Conservation (phyloP, 2,329 filamentous ascomycete genomes). For the Epichloe uncinata region DNA sequence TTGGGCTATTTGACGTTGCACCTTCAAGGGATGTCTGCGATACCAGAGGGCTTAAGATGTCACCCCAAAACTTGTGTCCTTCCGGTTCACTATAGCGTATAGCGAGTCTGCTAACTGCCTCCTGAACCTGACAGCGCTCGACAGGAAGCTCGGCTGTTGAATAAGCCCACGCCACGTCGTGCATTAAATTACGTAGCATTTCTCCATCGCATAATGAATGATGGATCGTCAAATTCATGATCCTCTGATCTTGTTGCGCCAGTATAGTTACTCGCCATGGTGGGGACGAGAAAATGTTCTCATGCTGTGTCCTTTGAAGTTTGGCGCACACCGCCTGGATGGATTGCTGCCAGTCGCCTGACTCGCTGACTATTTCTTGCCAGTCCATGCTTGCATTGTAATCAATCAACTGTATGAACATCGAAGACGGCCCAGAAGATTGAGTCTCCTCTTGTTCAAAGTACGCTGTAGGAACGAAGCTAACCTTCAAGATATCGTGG, state of each 20-base stretch:
- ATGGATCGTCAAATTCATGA: conserved; percentile 31
- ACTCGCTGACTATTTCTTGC: background rate
- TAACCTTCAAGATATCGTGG: background rate
- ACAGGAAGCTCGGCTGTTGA: background rate
- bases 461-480: background rate
- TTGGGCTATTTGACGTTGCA: background rate
- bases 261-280: conserved; percentile 24
- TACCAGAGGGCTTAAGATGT: background rate
- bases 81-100: background rate
- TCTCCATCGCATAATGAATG: conserved; percentile 53
- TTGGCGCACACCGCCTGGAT: background rate
- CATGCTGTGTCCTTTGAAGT: background rate
- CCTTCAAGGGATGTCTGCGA: background rate
- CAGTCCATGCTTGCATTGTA: background rate
- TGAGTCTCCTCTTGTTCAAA: background rate
- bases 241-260: conserved; percentile 9
- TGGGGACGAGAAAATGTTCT: conserved; percentile 6
- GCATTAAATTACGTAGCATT: conserved; percentile 1
- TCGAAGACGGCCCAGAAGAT: background rate
- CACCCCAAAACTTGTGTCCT: background rate
- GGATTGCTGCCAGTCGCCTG: background rate
- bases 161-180: background rate
- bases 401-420: background rate
- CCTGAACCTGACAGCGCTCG: background rate
- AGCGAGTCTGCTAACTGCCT: background rate